These are phyloP conservation scores for Sclerotinia nivalis DNA, from an alignment of 2,329 filamentous ascomycete genomes.

Conservation along the genomic window DNA sequence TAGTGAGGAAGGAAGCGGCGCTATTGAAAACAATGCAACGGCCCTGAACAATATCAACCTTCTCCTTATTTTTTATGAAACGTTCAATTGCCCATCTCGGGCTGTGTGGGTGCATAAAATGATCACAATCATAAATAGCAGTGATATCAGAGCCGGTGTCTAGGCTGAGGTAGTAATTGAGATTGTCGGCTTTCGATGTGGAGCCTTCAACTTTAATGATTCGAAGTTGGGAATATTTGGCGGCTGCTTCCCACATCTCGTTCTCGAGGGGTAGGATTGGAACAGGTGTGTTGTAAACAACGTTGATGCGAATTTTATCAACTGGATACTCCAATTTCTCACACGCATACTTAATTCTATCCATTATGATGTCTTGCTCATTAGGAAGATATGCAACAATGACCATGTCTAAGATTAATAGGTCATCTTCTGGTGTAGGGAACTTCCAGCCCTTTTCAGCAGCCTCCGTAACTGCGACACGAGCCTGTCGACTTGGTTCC, in stretches of 20 bases:
- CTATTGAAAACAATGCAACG: constrained; percentile 52
- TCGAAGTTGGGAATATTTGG: constrained; percentile 45
- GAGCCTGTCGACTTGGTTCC: constrained; percentile 43
- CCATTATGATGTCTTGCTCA: constrained; percentile 52
- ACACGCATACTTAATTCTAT: constrained; percentile 49
- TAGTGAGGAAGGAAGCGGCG: constrained; percentile 46
- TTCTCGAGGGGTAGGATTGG: constrained; percentile 49
- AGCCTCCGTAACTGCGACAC: constrained; percentile 43
- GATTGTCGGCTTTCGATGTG: constrained; percentile 52
- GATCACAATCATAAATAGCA: constrained; percentile 53
- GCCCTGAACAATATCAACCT: constrained; percentile 51
- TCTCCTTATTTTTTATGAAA: constrained; percentile 44
- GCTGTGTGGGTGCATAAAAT: constrained; percentile 51
- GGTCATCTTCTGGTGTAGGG: constrained; percentile 45
- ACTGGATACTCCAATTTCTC: constrained; percentile 49
- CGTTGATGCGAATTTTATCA: constrained; percentile 49
- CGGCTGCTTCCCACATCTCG: constrained; percentile 44
- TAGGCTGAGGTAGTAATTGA: constrained; percentile 50
- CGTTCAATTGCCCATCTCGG: constrained; percentile 51
- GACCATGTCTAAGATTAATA: constrained; percentile 49
- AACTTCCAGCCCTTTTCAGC: constrained; percentile 46
- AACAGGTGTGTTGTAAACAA: constrained; percentile 52
- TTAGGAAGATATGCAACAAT: constrained; percentile 54
- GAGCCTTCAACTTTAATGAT: constrained; percentile 51
- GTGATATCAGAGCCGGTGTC: constrained; percentile 49